Evolutionary conservation across 192 early-diverging fungal genomes (phyloP).

Genomic region (Ambispora gerdemannii): DNA sequence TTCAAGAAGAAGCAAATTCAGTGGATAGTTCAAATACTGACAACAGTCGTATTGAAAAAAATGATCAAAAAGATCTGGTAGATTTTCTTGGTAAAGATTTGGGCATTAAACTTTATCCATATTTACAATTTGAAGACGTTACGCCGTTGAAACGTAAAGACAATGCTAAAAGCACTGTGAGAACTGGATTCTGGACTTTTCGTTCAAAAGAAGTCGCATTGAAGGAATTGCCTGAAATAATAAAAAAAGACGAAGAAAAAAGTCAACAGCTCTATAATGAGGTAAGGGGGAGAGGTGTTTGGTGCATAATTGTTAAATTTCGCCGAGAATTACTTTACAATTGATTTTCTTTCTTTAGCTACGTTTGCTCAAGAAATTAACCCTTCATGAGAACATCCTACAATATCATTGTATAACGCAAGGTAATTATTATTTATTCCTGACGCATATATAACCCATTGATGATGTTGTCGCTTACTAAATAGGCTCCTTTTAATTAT

Average conservation of each 20-base stretch:
- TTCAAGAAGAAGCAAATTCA: too few species aligned
- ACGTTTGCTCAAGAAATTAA: not conserved
- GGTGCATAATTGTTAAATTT: not conserved
- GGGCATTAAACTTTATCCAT: not conserved
- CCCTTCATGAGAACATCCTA: not conserved
- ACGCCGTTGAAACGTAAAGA: not conserved
- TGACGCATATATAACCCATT: too few species aligned
- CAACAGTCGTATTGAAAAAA: too few species aligned
- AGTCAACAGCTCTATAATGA: not conserved
- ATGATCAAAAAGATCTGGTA: too few species aligned
- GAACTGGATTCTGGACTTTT: not conserved
- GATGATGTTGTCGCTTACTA: too few species aligned
- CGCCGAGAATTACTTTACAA: not conserved
- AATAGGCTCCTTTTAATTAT: too few species aligned
- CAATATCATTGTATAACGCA: not conserved
- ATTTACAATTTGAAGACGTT: not conserved
- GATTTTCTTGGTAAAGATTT: not conserved
- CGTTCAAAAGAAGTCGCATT: not conserved
- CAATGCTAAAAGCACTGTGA: not conserved
- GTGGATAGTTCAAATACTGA: too few species aligned
- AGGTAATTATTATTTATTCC: not conserved
- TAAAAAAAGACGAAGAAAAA: not conserved
- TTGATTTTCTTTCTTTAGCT: not conserved
- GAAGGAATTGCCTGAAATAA: not conserved
- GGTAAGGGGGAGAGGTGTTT: not conserved